Evolutionary conservation across 2,329 filamentous ascomycete species (phyloP), one percentile per base, ranked within the genome.

Genomic region (Neurospora crassa): DNA sequence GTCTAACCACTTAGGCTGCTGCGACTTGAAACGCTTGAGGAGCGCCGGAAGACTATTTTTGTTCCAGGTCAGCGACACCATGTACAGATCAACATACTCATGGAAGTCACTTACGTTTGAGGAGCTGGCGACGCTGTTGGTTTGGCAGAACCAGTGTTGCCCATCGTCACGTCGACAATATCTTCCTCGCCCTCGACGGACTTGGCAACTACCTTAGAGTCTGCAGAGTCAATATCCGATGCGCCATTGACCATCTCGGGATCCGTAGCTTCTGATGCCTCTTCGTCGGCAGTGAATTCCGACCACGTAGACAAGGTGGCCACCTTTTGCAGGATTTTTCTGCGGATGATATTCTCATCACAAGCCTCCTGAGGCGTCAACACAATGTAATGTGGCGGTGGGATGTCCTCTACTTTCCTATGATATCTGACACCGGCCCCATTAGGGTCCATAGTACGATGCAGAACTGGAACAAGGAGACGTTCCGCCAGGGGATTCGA

Each of bases 181-280:
- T 93, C 93, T 73, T 97, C 94, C 79, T 97, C 95, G 11, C 93
- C 92, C 78, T 94, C 91, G 1, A 97, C 87, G 3, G 94, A 97
- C 40, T 89, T 87, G 67, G 93, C 91, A 71, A 91, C 88, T 67
- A 97, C 86, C 77, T 91, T 91, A 29, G 87, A 85, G 74, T 92
- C 91, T 4, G 89, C 89, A 4, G 89, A 91, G 73, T 92, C 88
- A 3, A 87, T 88, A 73, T 89, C 87, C 0, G 88, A 90, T 24
- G 83, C 84, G 18, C 84, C 90, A 71, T 90, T 83, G 24, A 93
- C 87, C 67, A 91, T 86, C 76, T 95, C 93, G 1, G 89, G 88
- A 70, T 92, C 91, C 10, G 84, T 82, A 24, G 82, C 85, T 40
- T 89, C 87, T 3, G 85, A 83, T n/a, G 76, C 81, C 24, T 84